A percentile compares a stretch with the other conserved stretches of the same genome.
Evolutionary conservation across 2,329 filamentous ascomycete species (phyloP).

Genomic region (Aureobasidium sp.): DNA sequence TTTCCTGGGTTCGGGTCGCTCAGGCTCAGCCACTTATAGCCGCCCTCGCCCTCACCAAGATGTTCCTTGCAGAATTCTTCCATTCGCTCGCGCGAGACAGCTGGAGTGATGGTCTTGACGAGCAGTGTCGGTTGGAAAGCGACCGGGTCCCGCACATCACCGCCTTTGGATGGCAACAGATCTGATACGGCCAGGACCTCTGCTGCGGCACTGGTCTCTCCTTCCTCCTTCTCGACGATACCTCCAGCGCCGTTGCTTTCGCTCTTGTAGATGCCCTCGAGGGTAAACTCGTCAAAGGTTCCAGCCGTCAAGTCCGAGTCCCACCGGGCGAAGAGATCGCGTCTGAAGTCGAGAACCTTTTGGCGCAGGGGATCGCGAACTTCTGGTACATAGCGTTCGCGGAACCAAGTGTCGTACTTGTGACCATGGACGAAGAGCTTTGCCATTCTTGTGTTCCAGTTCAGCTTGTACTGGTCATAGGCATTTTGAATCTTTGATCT

Average conservation of each 20-base stretch:
- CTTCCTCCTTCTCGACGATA: slow-evolving; percentile 87
- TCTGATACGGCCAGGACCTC: slow-evolving; percentile 92
- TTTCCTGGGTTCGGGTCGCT: slow-evolving; percentile 97
- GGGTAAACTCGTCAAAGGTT: slow-evolving; percentile 85
- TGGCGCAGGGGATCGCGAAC: slow-evolving; percentile 67
- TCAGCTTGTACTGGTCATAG: slow-evolving; percentile 56
- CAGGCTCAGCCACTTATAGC: slow-evolving; percentile 91
- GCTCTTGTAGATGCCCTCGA: slow-evolving; percentile 89
- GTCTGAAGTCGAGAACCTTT: slow-evolving; percentile 73
- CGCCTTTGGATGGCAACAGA: slow-evolving; percentile 72
- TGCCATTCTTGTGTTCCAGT: slow-evolving; percentile 56
- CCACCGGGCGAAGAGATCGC: slow-evolving; percentile 77
- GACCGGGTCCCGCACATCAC: slow-evolving; percentile 83
- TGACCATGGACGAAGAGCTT: slow-evolving; percentile 84
- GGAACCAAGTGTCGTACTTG: slow-evolving; percentile 97
- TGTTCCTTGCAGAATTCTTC: slow-evolving; percentile 94
- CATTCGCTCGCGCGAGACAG: slow-evolving; percentile 86
- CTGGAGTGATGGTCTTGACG: slow-evolving; percentile 96
- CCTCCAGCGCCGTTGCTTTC: slow-evolving; percentile 84
- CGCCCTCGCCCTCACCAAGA: slow-evolving; percentile 81
- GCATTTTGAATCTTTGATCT: slow-evolving; percentile 68
- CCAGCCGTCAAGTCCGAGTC: slow-evolving; percentile 78
- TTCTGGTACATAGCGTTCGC: slow-evolving; percentile 83
- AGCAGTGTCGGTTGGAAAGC: slow-evolving; percentile 84
- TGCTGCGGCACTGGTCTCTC: slow-evolving; percentile 82